Evolutionary conservation across 768 basidiomycete species (phyloP).

Genomic region (Tubosaeta brunneosetosa): DNA sequence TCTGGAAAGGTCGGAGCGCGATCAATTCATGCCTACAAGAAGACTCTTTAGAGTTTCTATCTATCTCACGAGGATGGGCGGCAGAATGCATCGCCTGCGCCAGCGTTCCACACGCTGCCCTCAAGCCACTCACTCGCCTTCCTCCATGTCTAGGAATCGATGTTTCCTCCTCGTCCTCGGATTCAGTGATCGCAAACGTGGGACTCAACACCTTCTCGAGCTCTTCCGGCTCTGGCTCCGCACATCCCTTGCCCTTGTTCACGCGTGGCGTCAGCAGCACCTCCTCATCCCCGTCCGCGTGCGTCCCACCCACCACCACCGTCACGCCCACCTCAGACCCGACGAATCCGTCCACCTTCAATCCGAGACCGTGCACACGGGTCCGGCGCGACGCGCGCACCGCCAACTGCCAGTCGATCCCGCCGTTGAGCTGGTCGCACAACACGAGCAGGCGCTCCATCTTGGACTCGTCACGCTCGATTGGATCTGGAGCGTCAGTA

Average conservation of each 20-base stretch:
- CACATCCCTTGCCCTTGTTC: constrained; percentile 77
- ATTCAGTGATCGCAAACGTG: constrained; percentile 48
- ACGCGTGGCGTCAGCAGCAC: constrained; percentile 54
- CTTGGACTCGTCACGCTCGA: constrained; percentile 39
- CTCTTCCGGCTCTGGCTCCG: constrained; percentile 62
- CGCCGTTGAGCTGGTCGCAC: constrained; percentile 63
- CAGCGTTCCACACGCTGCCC: constrained; percentile 6
- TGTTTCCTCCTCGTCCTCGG: constrained; percentile 45
- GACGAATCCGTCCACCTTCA: constrained; percentile 32
- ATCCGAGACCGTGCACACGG: constrained; percentile 43
- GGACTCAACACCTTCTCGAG: constrained; percentile 72
- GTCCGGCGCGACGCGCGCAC: constrained; percentile 36
- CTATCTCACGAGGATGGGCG: constrained; percentile 21
- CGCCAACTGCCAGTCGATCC: constrained; percentile 50
- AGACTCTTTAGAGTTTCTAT: constrained; percentile 19
- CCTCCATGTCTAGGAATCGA: constrained; percentile 32
- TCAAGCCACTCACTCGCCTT: constrained; percentile 26
- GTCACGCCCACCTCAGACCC: constrained; percentile 19
- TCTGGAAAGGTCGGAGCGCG: constrained; percentile 21
- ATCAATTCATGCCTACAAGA: constrained; percentile 21
- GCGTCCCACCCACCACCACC: not conserved
- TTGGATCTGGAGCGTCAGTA: constrained; percentile 51
- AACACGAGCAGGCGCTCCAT: constrained; percentile 65
- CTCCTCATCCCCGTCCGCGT: constrained; percentile 25
- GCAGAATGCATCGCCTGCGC: constrained; percentile 12